phyloP scores from a whole-genome alignment of 257 asterid species.

The Misopates orontium region DNA sequence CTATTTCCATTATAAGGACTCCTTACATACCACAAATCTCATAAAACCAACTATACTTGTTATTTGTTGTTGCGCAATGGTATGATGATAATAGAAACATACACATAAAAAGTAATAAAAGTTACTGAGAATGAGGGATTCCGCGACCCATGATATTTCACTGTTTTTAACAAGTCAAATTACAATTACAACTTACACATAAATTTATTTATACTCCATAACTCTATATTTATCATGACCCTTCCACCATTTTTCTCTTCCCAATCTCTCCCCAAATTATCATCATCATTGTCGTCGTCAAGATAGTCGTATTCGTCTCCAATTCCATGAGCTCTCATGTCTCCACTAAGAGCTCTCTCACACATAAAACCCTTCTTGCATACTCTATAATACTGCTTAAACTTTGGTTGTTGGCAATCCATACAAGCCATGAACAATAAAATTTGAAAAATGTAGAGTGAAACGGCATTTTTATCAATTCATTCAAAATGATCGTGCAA shows the following conservation, averaged over 20 bases:
- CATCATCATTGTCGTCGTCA: conserved; percentile 44
- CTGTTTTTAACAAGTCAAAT: too few species aligned
- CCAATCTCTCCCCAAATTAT: too few species aligned
- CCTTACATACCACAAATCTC: conserved; percentile 94
- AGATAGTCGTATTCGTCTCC: conserved; percentile 52
- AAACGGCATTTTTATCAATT: background rate
- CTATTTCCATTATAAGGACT: conserved; percentile 86
- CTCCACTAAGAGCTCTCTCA: conserved; percentile 86
- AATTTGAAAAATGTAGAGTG: background rate
- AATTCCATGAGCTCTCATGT: conserved; percentile 88
- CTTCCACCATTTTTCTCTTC: too few species aligned
- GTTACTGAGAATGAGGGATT: too few species aligned
- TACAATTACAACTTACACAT: too few species aligned
- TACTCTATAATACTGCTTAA: conserved; percentile 74
- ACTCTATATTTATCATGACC: too few species aligned
- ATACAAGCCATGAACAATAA: conserved; percentile 32
- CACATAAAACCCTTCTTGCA: conserved; percentile 95
- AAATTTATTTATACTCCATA: too few species aligned
- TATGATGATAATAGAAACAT: too few species aligned
- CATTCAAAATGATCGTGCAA: background rate
- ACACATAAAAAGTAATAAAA: too few species aligned
- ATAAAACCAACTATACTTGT: conserved; percentile 58
- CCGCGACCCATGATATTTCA: too few species aligned
- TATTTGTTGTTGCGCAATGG: too few species aligned
- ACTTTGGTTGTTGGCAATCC: conserved; percentile 51